These are phyloP conservation scores for Passalora sequoiae DNA, from an alignment of 2,329 filamentous ascomycete species.

Conservation along the genomic window DNA sequence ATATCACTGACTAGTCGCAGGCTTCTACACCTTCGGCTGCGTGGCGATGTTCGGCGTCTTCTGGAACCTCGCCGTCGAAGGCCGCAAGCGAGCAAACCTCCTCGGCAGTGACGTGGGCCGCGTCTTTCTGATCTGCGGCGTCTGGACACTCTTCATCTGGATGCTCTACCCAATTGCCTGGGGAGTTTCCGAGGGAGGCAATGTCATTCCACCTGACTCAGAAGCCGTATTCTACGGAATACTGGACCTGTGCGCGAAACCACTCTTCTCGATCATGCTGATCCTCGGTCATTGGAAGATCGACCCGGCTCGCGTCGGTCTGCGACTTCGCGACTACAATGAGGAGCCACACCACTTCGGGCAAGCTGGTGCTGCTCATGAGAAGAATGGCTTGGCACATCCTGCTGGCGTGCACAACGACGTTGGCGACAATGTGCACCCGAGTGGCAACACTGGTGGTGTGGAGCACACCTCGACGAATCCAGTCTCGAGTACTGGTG, in stretches of 20 bases:
- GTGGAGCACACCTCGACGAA: background rate
- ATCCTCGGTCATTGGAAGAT: constrained; percentile 57
- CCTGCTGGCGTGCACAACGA: background rate
- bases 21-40: constrained; percentile 28
- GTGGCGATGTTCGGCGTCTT: constrained; percentile 52
- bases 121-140: constrained; percentile 49
- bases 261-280: constrained; percentile 53
- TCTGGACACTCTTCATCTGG: constrained; percentile 53
- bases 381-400: background rate
- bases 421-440: background rate
- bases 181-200: constrained; percentile 57
- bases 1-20: constrained; percentile 29
- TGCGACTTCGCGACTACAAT: constrained; percentile 38
- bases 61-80: constrained; percentile 39
- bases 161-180: constrained; percentile 57
- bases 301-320: constrained; percentile 49
- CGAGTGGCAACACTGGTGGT: background rate
- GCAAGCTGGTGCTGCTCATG: background rate
- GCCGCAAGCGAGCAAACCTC: constrained; percentile 47
- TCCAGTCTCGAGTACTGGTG: background rate
- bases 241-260: constrained; percentile 58
- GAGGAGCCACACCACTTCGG: constrained; percentile 5
- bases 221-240: constrained; percentile 63
- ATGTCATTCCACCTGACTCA: constrained; percentile 58
- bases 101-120: constrained; percentile 48